These are phyloP conservation scores for Lepidopterella palustris DNA, from an alignment of 495 filamentous ascomycete species.

Conservation along the genomic window DNA sequence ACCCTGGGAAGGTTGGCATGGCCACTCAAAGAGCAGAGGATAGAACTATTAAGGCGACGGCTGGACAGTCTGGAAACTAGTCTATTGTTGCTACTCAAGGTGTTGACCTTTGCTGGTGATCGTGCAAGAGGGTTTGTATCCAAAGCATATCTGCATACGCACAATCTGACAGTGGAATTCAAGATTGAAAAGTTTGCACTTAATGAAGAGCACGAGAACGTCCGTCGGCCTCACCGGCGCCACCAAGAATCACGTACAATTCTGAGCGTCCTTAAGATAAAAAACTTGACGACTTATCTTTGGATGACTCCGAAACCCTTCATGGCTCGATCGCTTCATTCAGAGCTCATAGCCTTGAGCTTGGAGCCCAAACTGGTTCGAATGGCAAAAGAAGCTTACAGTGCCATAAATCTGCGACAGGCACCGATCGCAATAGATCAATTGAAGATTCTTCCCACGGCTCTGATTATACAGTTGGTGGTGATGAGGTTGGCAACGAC, in stretches of 20 bases:
- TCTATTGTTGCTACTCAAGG: conserved; percentile 15
- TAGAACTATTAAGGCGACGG: conserved; percentile 12
- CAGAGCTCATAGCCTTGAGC: background rate
- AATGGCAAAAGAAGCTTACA: background rate
- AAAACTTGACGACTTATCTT: conserved; percentile 8
- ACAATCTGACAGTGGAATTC: background rate
- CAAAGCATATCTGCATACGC: background rate
- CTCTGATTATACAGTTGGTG: conserved; percentile 17
- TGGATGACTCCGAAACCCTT: conserved; percentile 19
- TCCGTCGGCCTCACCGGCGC: conserved; percentile 14
- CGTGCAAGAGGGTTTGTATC: conserved; percentile 15
- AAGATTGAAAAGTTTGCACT: background rate
- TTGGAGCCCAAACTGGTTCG: background rate
- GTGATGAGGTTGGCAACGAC: conserved; percentile 6
- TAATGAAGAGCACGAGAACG: conserved; percentile 15
- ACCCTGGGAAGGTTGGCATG: conserved; percentile 13
- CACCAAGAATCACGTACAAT: conserved; percentile 18
- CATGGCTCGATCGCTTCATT: conserved; percentile 1
- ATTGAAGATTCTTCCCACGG: conserved; percentile 2
- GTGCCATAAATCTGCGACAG: background rate
- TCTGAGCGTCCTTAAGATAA: conserved; percentile 11
- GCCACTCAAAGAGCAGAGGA: conserved; percentile 22
- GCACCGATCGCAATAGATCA: background rate
- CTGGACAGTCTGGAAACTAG: conserved; percentile 23
- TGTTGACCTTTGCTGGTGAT: conserved; percentile 14